Evolutionary conservation across 306 rosid species (phyloP).

Genomic region (Ormosia emarginata): DNA sequence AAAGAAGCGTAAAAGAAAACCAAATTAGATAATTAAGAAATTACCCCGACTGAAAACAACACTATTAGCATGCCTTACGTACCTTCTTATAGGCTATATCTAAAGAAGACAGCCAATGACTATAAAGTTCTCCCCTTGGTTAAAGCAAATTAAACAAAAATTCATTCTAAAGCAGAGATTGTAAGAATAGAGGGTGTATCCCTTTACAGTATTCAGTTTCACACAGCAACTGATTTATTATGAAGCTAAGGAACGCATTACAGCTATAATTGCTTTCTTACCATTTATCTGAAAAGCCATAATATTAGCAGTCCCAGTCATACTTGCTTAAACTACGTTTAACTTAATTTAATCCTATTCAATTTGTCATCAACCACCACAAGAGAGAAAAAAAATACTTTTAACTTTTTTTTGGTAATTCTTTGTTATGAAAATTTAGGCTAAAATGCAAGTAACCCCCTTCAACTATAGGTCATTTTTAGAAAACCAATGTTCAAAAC

Average conservation of each 20-base stretch:
- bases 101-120: background rate
- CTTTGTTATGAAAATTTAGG: too few relatives aligned
- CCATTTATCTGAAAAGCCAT: background rate
- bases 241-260: background rate
- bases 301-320: background rate
- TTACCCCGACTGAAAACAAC: background rate
- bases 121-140: background rate
- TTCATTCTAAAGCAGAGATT: background rate
- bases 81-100: background rate
- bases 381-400: background rate
- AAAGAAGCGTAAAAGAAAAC: background rate
- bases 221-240: background rate
- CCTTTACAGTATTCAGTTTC: background rate
- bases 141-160: background rate
- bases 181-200: background rate
- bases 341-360: background rate
- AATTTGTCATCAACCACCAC: background rate
- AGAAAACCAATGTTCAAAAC: too few relatives aligned
- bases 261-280: background rate
- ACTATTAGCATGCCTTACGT: background rate
- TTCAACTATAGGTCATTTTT: too few relatives aligned
- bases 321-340: background rate
- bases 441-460: too few relatives aligned
- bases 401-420: too few relatives aligned
- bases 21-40: background rate